A percentile compares a stretch with the other conserved stretches of the same genome.
phyloP scores from a whole-genome alignment of 2,329 filamentous ascomycete genomes.

The Colletotrichum incanum region DNA sequence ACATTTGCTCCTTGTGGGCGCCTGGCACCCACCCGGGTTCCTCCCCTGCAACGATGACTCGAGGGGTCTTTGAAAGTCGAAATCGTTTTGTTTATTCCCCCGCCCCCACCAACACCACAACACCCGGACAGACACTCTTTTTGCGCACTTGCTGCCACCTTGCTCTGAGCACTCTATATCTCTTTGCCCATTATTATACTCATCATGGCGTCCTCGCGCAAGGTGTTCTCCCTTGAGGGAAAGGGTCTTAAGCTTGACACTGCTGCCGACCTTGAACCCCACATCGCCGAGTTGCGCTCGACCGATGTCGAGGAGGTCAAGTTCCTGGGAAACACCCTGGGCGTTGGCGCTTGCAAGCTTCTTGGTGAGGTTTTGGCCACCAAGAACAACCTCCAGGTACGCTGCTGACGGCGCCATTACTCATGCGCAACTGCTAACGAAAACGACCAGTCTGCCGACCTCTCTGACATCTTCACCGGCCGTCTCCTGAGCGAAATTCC shows the following conservation, averaged over 20 bases:
- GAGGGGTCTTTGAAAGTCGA: slow-evolving; percentile 27
- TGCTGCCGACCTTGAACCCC: slow-evolving; percentile 86
- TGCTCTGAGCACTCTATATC: slow-evolving; percentile 8
- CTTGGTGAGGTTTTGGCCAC: slow-evolving; percentile 87
- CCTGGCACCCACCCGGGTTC: slow-evolving; percentile 24
- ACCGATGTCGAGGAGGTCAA: slow-evolving; percentile 89
- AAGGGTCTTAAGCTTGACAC: slow-evolving; percentile 94
- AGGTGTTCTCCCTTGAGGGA: slow-evolving; percentile 91
- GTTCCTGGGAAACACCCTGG: slow-evolving; percentile 92
- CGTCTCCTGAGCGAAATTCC: slow-evolving; percentile 95
- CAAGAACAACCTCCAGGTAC: slow-evolving; percentile 85
- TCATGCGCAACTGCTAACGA: slow-evolving; percentile 15
- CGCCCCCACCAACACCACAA: slow-evolving; percentile 41
- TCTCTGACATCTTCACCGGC: slow-evolving; percentile 98
- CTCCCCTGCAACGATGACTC: slow-evolving; percentile 29
- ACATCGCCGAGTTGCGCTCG: slow-evolving; percentile 82
- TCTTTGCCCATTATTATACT: slow-evolving; percentile 18
- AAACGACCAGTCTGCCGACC: slow-evolving; percentile 77
- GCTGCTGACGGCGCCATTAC: slow-evolving; percentile 39
- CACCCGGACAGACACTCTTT: slow-evolving; percentile 35
- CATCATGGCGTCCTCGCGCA: slow-evolving; percentile 52
- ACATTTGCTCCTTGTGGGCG: not conserved
- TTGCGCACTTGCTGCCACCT: slow-evolving; percentile 38
- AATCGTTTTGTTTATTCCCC: slow-evolving; percentile 40
- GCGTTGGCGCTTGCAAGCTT: slow-evolving; percentile 87